Base-by-base conservation (phyloP, 768 basidiomycete genomes). In the Mycena galericulata region DNA sequence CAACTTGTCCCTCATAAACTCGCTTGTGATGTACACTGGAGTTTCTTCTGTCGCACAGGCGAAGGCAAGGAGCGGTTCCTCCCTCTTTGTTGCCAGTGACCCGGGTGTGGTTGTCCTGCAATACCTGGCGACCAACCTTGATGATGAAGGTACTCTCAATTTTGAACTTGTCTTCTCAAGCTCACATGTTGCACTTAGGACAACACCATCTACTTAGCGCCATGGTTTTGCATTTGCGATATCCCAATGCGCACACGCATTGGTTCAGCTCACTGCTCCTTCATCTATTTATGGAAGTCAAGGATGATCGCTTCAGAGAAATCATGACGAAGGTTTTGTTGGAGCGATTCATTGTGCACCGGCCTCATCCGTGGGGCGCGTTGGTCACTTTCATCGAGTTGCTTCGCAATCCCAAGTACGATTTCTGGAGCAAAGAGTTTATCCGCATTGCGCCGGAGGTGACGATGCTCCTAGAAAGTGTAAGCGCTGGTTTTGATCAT, bases 191-290 rank as follows among this genome's bases (percentile, higher is more conserved):
- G 43, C 50, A 56, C 40, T 1, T 72, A 98, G 97, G 96, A 71
- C 96, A 98, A 89, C 95, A 99, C 81, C 93, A 96, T 79, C 86
- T 99, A 71, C 82, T 99, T 72, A 95, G 91, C 73, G 90, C 97
- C n/a, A 91, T 97, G 79, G 93, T 95, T 47, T 88, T 96, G 73
- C 97, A 99, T 78, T 84, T 99, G 70, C 94, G 98, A 75, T 99
- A 97, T 86, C 97, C 98, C 34, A 98, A 97, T 75, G 94, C 97
- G 12, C 98, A 99, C 85, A 99, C 97, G 55, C 93, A 95, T 79
- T 99, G 97, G 96, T 99, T 97, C 86, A 94, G 92, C 78, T 93
- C 91, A 49, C 86, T 98, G 71, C 83, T 98, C 60, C 88, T 99
- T 58, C 89, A 96, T 77, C 88, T 97, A 47, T 99, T 98, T 83